These are phyloP conservation scores for Trypanosoma lewisi DNA, from an alignment of 208 protist genomes.

Conservation along the genomic window DNA sequence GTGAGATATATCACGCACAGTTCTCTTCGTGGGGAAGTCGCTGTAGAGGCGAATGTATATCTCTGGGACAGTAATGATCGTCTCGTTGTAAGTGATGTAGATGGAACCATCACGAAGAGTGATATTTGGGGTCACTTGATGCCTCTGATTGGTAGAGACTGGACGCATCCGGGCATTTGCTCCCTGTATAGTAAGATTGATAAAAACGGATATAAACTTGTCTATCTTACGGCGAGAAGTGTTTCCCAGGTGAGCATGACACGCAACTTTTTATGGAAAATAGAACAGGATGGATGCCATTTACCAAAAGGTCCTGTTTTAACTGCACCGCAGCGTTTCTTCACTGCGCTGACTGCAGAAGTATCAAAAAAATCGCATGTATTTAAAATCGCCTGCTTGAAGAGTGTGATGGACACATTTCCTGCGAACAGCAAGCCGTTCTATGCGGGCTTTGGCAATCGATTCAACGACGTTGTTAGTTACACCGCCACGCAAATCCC, in stretches of 20 bases:
- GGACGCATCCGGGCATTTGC: conserved; percentile 95
- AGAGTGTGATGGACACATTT: conserved; percentile 71
- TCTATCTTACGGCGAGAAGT: conserved; percentile 90
- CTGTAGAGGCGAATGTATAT: conserved; percentile 90
- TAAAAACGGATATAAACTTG: conserved; percentile 95
- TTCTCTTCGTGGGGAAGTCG: conserved; percentile 53
- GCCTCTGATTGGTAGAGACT: conserved; percentile 91
- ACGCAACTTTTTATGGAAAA: conserved; percentile 73
- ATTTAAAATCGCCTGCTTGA: conserved; percentile 90
- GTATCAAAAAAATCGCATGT: conserved; percentile 87
- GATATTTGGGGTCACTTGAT: conserved; percentile 96
- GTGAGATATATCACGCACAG: conserved; percentile 91
- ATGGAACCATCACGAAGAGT: conserved; percentile 98
- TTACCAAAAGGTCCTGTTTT: conserved; percentile 87
- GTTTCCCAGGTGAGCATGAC: conserved; percentile 87
- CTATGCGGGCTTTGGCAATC: conserved; percentile 92
- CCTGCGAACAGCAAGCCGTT: conserved; percentile 68
- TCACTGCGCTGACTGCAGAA: conserved; percentile 87
- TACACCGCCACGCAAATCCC: conserved; percentile 81
- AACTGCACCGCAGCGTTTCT: conserved; percentile 85
- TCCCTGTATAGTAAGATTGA: conserved; percentile 92
- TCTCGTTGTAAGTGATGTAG: conserved; percentile 97
- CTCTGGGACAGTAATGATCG: conserved; percentile 90
- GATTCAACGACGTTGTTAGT: conserved; percentile 85
- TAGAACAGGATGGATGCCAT: conserved; percentile 71